Evolutionary conservation across 2,329 filamentous ascomycete species (phyloP).

Genomic region (Colletotrichum eleusines): DNA sequence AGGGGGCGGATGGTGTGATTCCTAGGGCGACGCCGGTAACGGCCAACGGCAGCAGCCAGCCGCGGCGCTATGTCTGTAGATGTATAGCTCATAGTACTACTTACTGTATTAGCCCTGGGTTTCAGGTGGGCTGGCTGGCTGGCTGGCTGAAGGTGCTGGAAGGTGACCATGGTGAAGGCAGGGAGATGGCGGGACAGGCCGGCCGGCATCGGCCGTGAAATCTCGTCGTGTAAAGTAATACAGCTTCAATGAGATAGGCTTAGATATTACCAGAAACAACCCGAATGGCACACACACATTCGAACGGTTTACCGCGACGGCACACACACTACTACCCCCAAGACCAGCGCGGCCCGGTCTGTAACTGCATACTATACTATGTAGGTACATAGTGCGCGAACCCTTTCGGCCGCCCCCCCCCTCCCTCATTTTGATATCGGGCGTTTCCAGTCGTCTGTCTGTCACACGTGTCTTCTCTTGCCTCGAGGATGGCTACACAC

Average conservation of each 20-base stretch:
- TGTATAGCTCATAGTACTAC: no score
- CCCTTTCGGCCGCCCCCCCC: background rate
- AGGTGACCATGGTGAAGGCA: background rate
- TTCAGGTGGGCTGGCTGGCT: background rate
- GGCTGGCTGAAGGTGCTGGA: conserved; percentile 4
- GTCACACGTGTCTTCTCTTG: conserved; percentile 8
- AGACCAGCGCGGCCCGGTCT: no score
- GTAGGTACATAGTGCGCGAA: background rate
- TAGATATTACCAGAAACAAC: conserved; percentile 4
- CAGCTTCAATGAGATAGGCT: background rate
- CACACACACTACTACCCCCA: no score
- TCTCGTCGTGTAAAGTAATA: background rate
- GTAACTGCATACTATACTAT: no score
- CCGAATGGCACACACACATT: background rate
- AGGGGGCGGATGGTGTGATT: conserved; percentile 15
- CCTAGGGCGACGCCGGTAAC: conserved; percentile 2
- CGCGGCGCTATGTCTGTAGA: background rate
- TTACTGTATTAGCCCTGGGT: no score
- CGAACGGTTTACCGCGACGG: background rate
- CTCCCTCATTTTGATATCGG: background rate
- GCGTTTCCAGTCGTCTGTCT: conserved; percentile 18
- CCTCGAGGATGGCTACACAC: background rate
- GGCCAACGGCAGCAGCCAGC: background rate
- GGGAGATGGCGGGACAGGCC: background rate
- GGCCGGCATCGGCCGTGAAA: no score